Evolutionary conservation across 306 rosid species (phyloP).

Genomic region (Trichosanthes truncata): DNA sequence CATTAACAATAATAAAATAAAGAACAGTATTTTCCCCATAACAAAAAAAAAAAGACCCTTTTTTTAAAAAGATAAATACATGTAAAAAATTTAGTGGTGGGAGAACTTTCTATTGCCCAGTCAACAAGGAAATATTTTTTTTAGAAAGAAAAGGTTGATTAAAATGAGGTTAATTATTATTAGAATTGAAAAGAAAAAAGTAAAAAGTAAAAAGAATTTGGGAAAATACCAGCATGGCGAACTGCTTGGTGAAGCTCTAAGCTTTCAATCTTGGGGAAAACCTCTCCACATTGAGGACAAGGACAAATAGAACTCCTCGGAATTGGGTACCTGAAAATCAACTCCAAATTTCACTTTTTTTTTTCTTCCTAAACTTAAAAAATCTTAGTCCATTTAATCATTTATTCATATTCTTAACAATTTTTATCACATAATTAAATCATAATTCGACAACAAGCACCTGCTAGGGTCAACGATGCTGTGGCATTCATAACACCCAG

Average conservation of each 20-base stretch:
- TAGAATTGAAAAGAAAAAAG: neutral
- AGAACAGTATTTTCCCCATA: neutral
- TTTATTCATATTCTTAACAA: too few relatives aligned
- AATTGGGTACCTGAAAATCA: conserved; percentile 46
- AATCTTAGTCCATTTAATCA: too few relatives aligned
- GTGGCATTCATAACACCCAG: conserved; percentile 97
- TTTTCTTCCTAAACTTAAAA: too few relatives aligned
- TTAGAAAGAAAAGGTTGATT: too few relatives aligned
- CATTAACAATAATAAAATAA: neutral
- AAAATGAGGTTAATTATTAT: neutral
- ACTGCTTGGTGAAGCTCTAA: conserved; percentile 86
- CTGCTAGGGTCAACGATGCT: conserved; percentile 88
- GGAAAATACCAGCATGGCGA: conserved; percentile 79
- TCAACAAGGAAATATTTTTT: too few relatives aligned
- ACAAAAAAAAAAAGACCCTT: too few relatives aligned
- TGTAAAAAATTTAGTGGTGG: too few relatives aligned
- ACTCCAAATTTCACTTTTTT: neutral
- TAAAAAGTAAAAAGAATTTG: neutral
- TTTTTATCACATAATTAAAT: too few relatives aligned
- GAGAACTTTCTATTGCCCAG: too few relatives aligned
- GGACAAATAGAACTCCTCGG: conserved; percentile 62
- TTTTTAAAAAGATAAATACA: too few relatives aligned
- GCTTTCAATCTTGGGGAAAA: conserved; percentile 75
- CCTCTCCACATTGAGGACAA: conserved; percentile 91
- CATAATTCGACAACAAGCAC: conserved; percentile 11